Evolutionary conservation across 2,329 filamentous ascomycete genomes (phyloP), one percentile per base, ranked within the genome.

Genomic region (Myriosclerotinia scirpicola): DNA sequence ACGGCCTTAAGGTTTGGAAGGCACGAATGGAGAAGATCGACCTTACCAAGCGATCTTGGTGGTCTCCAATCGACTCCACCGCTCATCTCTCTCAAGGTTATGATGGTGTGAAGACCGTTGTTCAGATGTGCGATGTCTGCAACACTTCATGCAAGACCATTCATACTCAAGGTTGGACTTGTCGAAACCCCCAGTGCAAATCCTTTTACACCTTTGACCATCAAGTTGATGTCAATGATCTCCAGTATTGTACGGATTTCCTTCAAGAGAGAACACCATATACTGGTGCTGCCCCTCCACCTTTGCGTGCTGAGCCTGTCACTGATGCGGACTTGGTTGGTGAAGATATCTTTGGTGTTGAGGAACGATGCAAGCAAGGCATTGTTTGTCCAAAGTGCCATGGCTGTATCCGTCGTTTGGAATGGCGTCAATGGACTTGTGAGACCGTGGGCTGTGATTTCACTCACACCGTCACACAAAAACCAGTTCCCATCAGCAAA

Each of bases 1-100:
- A 77, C 0, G 46, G 66, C 0, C 69, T 76, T 7, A 74, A 71
- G 1, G 70, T 76, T 0, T 82, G 84, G 71, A 87, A 85, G 69
- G 81, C 89, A 36, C 84, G 89, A 0, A 82, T 92, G 4, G 87
- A 93, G 74, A 90, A 89, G 68, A 77, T 90, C 0, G 75, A 87
- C 20, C 74, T 83, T 0, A 67, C 73, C 0, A 77, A 14, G 77
- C 77, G 30, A 34, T 87, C 85, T 44, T 91, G 85, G 87, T 91
- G 87, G 86, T 77, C 80, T 5, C 75, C 80, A 7, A 22, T 60
- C 1, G 8, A 60, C 56, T 60, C 56, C 12, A 5, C 12, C 20
- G 56, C 56, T 20, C 56, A 60, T 60, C 56, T 60, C 1, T 60
- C 56, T 11, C 44, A 60, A 38, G 30, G 12, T 22, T 50, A 60